Evolutionary conservation across 768 basidiomycete genomes (phyloP).

Genomic region (Ramaria rubella): DNA sequence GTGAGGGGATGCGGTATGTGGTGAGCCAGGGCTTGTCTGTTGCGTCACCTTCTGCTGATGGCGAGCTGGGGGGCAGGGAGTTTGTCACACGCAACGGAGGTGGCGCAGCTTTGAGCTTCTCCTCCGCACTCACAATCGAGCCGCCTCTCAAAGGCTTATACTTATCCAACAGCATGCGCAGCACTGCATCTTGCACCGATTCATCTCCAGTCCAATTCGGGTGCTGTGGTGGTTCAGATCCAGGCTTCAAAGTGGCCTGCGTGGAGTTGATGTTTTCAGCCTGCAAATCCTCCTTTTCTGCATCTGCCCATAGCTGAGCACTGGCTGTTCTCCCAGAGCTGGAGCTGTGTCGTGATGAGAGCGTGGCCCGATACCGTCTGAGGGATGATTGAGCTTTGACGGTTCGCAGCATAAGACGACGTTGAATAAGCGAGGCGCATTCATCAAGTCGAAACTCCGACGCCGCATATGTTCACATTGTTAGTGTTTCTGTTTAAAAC

Average conservation of each 20-base stretch:
- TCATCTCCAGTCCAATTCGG: conserved; percentile 77
- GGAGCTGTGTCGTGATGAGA: background rate
- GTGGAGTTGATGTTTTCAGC: conserved; percentile 15
- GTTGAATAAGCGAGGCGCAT: background rate
- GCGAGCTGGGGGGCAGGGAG: conserved; percentile 31
- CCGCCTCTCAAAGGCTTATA: conserved; percentile 74
- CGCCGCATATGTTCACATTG: background rate
- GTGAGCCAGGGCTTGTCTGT: conserved; percentile 67
- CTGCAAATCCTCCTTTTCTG: conserved; percentile 49
- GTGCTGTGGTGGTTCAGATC: conserved; percentile 36
- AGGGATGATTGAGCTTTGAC: background rate
- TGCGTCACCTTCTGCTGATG: conserved; percentile 39
- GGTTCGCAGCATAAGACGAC: background rate
- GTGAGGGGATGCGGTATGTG: conserved; percentile 51
- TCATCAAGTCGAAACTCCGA: background rate
- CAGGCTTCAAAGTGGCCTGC: conserved; percentile 28
- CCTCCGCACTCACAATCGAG: conserved; percentile 51
- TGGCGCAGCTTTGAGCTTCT: conserved; percentile 51
- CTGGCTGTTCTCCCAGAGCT: conserved; percentile 36
- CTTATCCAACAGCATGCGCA: conserved; percentile 83
- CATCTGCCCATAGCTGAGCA: conserved; percentile 62
- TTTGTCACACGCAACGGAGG: conserved; percentile 20
- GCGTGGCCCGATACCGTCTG: background rate
- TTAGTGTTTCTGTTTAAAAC: background rate
- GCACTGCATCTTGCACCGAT: conserved; percentile 56